Evolutionary conservation across 768 basidiomycete genomes (phyloP), one percentile per base, ranked within the genome.

Genomic region (Terana coerulea): DNA sequence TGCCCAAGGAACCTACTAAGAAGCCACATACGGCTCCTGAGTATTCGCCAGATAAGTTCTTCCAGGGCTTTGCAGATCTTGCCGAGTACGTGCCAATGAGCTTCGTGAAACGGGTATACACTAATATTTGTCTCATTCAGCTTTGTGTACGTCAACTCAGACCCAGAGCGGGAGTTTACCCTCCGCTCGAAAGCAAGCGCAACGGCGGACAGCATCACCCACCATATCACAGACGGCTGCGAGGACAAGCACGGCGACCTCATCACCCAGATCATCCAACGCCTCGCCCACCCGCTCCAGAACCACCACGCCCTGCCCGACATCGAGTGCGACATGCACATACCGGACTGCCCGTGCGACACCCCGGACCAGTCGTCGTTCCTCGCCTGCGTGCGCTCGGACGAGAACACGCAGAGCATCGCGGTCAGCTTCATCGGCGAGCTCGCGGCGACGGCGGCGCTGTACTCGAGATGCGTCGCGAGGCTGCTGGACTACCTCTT

Each of bases 61-160:
- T 46, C 30, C 28, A 31, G 17, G 31, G 28, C 47, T 50, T 63
- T 24, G 53, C 55, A 31, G 46, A 59, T n/a, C 49, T 67, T 29
- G 60, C 54, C 35, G 55, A 65, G 59, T 65, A 47, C 17, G 60
- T 59, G 31, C 24, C 42, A 21, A 43, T 37, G 14, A 28, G 35
- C 35, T 37, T 14, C 15, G n/a, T 34, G 22, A 14, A n/a, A 43
- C 19, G n/a, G 7, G 30, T 30, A 35, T 9, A n/a, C 21, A 22
- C 29, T 39, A 19, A 28, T 12, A 31, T 14, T 28, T 17, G 12
- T 22, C 14, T 17, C n/a, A n/a, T n/a, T n/a, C 41, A 66, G 64
- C 31, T 66, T 57, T 48, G 50, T 65, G 17, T 66, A 66, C 59
- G 35, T 68, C 47, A 60, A 67, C 47, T 51, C 49, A n/a, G 52